Base-by-base conservation (phyloP, 345 rosid species). In the Viola odorata region DNA sequence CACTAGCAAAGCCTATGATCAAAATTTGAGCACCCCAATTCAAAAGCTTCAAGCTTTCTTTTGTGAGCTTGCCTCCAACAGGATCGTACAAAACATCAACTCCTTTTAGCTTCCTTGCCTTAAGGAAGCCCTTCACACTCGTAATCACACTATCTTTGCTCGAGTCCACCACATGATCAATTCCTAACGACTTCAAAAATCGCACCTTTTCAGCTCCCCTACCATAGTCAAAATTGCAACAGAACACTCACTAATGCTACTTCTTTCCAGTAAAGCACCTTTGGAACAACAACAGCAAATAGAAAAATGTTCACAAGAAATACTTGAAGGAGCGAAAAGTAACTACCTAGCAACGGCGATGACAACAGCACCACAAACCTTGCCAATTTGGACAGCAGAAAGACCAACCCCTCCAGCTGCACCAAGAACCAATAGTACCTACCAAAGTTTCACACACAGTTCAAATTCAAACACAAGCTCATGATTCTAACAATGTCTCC, bases 391-490 rank as follows among this genome's bases (percentile, higher is more conserved):
- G 5, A 88, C 87, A 51, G 97, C 97, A 39, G 97, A 85, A 64
- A 86, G 76, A 9, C 99, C 99, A 63, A 94, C 99, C 9, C 97
- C 99, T 68, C 99, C 96, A 59, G 96, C 97, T 4, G 99, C 99
- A 37, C 99, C 96, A 50, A 94, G 83, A 77, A 94, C 95, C 68
- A 90, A 59, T 69, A 94, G 75, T 16, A 90, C 97, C 98, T 92
- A 63, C 57, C 58, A 41, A 41, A 53, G 48, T 41, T 57, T 13
- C 49, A 42, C 11, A 41, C 60, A 57, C 13, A 13, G 7, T 41
- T 15, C 16, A 13, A 51, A 0, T 9, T 8, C 5, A 38, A 9
- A 12, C 11, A 5, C 6, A 13, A 10, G 40, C 8, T 23, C 12
- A 36, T 0, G 5, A 53, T n/a, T 32, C 37, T 53, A 36, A 36